Percentiles rank a stretch among this genome's conserved stretches.
Conservation (phyloP, 306 rosid species). For the Benincasa hispida region DNA sequence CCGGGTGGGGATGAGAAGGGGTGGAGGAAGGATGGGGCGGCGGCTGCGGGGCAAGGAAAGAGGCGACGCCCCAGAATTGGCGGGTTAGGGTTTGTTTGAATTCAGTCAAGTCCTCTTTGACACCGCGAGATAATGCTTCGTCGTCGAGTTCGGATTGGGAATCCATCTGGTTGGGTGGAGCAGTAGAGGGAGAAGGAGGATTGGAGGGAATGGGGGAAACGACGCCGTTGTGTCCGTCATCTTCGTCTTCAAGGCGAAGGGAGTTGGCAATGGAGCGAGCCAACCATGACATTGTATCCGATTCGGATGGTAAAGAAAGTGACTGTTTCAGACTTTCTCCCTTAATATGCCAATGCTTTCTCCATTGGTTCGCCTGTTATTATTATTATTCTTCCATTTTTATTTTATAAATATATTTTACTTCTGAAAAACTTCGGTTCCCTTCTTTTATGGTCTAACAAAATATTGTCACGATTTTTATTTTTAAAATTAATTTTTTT, state of each 20-base stretch:
- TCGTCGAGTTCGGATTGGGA: conserved; percentile 11
- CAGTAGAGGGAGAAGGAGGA: conserved; percentile 18
- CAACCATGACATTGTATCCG: conserved; percentile 62
- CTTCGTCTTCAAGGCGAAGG: conserved; percentile 49
- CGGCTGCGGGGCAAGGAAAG: conserved; percentile 64
- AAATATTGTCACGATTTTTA: too few species aligned
- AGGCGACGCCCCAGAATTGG: conserved; percentile 85
- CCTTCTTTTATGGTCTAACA: too few species aligned
- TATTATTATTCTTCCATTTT: too few species aligned
- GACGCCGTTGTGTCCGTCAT: conserved; percentile 24
- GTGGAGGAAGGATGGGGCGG: conserved; percentile 26
- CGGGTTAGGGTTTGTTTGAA: conserved; percentile 71
- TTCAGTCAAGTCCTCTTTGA: conserved; percentile 68
- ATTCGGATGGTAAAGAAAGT: neutral
- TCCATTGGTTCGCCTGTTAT: neutral
- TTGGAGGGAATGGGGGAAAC: conserved; percentile 10
- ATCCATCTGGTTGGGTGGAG: conserved; percentile 9
- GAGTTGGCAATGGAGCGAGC: conserved; percentile 67
- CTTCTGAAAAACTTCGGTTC: too few species aligned
- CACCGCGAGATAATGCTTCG: conserved; percentile 48
- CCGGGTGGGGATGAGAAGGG: neutral
- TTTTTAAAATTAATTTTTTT: too few species aligned
- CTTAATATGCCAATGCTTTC: neutral
- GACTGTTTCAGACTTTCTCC: neutral
- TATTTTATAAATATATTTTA: too few species aligned